Conservation (phyloP, 768 basidiomycete genomes). For the Tricholoma bakamatsutake region DNA sequence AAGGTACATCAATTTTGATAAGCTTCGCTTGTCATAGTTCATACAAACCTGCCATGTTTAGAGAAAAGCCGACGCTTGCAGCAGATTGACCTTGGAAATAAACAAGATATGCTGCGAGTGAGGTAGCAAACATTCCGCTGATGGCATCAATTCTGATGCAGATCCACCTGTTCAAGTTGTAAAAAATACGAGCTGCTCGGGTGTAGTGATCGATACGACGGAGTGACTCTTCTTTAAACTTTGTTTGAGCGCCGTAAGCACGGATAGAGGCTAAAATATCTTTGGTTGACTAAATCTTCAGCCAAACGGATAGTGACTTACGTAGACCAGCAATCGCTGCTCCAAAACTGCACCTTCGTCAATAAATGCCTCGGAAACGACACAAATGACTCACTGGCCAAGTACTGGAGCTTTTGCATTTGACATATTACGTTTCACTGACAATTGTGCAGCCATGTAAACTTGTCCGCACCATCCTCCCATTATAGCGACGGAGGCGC, state of each 20-base stretch:
- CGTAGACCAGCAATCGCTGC: conserved; percentile 54
- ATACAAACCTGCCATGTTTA: conserved; percentile 44
- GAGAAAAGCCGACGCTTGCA: conserved; percentile 42
- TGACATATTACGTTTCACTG: conserved; percentile 43
- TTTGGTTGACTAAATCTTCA: neutral
- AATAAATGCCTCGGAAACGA: conserved; percentile 4
- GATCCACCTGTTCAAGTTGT: conserved; percentile 45
- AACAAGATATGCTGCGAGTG: conserved; percentile 50
- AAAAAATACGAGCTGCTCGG: conserved; percentile 40
- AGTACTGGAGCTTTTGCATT: conserved; percentile 31
- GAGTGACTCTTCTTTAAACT: conserved; percentile 39
- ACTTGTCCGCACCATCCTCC: conserved; percentile 39
- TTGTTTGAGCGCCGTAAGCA: conserved; percentile 55
- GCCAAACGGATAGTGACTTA: conserved; percentile 15
- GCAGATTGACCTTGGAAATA: conserved; percentile 37
- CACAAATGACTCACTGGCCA: conserved; percentile 32
- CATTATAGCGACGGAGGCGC: conserved; percentile 32
- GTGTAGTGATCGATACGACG: conserved; percentile 50
- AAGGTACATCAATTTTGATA: conserved; percentile 22
- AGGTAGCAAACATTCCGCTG: conserved; percentile 48
- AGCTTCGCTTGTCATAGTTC: conserved; percentile 16
- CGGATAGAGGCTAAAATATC: conserved; percentile 43
- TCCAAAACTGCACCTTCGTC: conserved; percentile 30
- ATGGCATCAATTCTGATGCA: conserved; percentile 51
- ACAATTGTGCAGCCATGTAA: conserved; percentile 42